A percentile compares a stretch with the other conserved stretches of the same genome.
phyloP scores from a whole-genome alignment of 2,329 filamentous ascomycete genomes.

The Colletotrichum simmondsii region DNA sequence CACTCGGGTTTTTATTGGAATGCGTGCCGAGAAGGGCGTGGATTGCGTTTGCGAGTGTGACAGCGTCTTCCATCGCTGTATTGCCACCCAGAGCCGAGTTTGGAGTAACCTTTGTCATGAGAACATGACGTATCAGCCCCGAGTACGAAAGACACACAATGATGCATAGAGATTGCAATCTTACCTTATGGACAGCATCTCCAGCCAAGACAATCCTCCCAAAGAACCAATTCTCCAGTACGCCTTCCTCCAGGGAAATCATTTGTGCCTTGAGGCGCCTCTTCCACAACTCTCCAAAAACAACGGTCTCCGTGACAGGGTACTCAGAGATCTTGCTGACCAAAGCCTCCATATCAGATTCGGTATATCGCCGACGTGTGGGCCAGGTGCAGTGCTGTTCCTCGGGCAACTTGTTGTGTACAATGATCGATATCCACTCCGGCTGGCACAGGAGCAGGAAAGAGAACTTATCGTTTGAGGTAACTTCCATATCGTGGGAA shows the following conservation, averaged over 20 bases:
- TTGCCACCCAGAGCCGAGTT: background rate
- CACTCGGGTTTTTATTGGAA: background rate
- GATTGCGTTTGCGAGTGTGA: background rate
- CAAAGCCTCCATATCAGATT: conserved; percentile 43
- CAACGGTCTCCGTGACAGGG: conserved; percentile 40
- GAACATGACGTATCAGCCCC: background rate
- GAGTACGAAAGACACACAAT: too few species aligned
- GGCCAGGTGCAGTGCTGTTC: conserved; percentile 27
- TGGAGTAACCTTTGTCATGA: background rate
- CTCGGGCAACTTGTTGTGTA: background rate
- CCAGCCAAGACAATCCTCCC: background rate
- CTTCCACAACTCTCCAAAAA: conserved; percentile 48
- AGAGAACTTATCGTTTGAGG: conserved; percentile 37
- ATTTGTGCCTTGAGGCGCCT: conserved; percentile 29
- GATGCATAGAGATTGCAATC: background rate
- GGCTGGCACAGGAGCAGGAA: conserved; percentile 40
- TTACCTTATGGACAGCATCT: conserved; percentile 2
- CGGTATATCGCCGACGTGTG: conserved; percentile 43
- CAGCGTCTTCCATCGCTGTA: background rate
- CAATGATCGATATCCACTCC: background rate
- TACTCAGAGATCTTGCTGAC: conserved; percentile 40
- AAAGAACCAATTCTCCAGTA: background rate
- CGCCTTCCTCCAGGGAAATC: background rate
- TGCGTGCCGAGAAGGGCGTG: background rate
- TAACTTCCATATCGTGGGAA: conserved; percentile 26